phyloP scores from a whole-genome alignment of 2,329 filamentous ascomycete species.

The Didymella sp. region DNA sequence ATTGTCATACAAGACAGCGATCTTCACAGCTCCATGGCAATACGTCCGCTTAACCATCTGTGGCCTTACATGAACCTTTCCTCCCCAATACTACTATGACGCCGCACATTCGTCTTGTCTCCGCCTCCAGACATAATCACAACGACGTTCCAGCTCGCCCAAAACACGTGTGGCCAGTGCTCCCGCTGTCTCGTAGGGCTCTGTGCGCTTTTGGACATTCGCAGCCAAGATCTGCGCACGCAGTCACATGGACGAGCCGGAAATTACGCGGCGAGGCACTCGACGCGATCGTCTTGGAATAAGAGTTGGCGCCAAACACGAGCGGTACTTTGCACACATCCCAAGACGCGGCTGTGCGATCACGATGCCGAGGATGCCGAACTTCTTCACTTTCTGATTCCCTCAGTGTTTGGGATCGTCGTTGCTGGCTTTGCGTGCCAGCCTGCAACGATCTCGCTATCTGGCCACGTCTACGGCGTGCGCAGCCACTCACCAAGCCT shows the following conservation, averaged over 20 bases:
- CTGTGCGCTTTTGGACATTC: background rate
- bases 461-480: too few species aligned
- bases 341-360: background rate
- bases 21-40: background rate
- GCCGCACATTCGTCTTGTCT: slow-evolving; percentile 5
- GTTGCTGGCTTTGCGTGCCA: too few species aligned
- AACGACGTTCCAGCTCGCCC: too few species aligned
- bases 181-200: background rate
- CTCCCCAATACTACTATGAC: background rate
- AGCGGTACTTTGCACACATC: background rate
- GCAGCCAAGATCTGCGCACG: background rate
- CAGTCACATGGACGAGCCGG: background rate
- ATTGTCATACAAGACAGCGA: background rate
- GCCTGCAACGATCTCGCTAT: too few species aligned
- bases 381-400: background rate
- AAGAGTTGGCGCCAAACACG: background rate
- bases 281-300: background rate
- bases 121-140: background rate
- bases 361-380: background rate
- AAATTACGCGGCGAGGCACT: background rate
- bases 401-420: too few species aligned
- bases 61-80: background rate
- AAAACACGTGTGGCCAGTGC: slow-evolving; percentile 10
- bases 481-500: background rate
- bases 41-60: background rate